Evolutionary conservation across 2,329 filamentous ascomycete genomes (phyloP), one percentile per base, ranked within the genome.

Genomic region (Cadophora sp.): DNA sequence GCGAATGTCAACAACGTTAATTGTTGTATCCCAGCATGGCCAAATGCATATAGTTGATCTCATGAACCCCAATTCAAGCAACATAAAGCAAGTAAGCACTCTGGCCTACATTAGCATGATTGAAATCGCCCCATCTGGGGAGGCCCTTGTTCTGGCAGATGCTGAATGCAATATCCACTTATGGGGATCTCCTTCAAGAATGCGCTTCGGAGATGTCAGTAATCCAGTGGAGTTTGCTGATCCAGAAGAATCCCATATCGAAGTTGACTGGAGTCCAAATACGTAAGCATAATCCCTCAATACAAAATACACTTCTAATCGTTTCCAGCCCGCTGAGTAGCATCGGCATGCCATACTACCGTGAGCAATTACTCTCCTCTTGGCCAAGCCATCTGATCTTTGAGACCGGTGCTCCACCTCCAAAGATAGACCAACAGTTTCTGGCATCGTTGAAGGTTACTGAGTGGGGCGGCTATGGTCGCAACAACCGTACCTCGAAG

Each of bases 1-100:
- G 1, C 91, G 94, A 74, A 92, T 99, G 87, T 91, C 94, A 22
- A 97, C 96, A 0, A 98, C 96, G 0, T 95, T 93, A 74, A 94
- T 99, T 68, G 93, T 99, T 59, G 90, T 94, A 33, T 97, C 95
- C 2, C 93, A 96, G 75, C 91, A 89, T 51, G 96, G 96, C 0
- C 94, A 97, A 78, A 91, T 99, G 78, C 95, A 99, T 77, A 91
- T 98, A 16, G 93, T 98, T 60, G 96, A 99, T 78, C 86, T 99
- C 5, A 90, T 91, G 84, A 92, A 93, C 65, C 88, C 89, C 0
- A 90, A 91, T 74, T 85, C 89, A 27, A 88, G 90, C 68, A 90
- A 87, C 65, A 83, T 92, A 67, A 85, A 87, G 58, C 89, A 91
- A 78, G 86, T 88, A 61, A 89, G 90, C 73, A 83, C 90, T 71